These are phyloP conservation scores for Emmonsia crescens DNA, from an alignment of 2,329 filamentous ascomycete genomes.

Conservation along the genomic window DNA sequence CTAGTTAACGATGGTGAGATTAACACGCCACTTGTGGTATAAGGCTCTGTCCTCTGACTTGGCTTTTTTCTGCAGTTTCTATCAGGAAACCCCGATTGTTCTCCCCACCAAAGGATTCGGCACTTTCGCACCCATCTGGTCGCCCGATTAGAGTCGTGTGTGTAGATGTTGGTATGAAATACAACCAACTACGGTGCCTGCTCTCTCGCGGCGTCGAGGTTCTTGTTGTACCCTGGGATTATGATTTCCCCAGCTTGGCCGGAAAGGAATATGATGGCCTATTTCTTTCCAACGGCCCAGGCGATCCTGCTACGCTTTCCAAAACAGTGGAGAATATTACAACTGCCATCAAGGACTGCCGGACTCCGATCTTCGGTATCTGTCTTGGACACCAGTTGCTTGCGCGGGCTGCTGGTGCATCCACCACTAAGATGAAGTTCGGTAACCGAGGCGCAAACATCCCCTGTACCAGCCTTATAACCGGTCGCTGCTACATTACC, in stretches of 20 bases:
- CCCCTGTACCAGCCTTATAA: slow-evolving; percentile 89
- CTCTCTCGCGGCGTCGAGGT: slow-evolving; percentile 87
- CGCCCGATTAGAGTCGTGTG: slow-evolving; percentile 79
- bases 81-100: slow-evolving; percentile 79
- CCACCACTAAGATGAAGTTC: slow-evolving; percentile 95
- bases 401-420: slow-evolving; percentile 74
- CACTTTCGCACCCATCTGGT: slow-evolving; percentile 78
- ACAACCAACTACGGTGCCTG: slow-evolving; percentile 92
- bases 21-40: background rate
- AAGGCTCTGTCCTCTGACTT: slow-evolving; percentile 6
- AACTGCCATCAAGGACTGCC: slow-evolving; percentile 63
- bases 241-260: slow-evolving; percentile 68
- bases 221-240: slow-evolving; percentile 89
- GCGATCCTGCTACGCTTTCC: slow-evolving; percentile 80
- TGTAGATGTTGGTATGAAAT: slow-evolving; percentile 95
- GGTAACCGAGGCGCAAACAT: slow-evolving; percentile 99
- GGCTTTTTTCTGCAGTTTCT: slow-evolving; percentile 54
- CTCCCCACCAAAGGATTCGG: slow-evolving; percentile 50
- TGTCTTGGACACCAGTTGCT: slow-evolving; percentile 92
- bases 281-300: slow-evolving; percentile 95
- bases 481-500: slow-evolving; percentile 95
- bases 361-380: slow-evolving; percentile 87
- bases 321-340: slow-evolving; percentile 70
- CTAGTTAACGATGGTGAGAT: slow-evolving; percentile 84
- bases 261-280: slow-evolving; percentile 87